Evolutionary conservation across 2,329 filamentous ascomycete species (phyloP).

Genomic region (Pseudocercospora fuligena): DNA sequence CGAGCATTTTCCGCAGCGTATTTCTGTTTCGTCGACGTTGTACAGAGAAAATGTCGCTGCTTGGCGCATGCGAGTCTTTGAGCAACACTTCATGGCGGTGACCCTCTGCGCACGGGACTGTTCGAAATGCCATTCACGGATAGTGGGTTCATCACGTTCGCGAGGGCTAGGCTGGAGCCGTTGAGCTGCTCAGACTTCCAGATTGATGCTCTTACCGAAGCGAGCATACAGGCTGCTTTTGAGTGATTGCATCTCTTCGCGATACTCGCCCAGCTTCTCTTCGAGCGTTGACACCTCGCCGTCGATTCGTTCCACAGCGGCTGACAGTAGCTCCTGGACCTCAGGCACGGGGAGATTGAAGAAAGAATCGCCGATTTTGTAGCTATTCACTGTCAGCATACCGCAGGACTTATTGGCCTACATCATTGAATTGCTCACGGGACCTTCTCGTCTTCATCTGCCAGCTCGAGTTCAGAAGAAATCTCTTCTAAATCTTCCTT

Average conservation of each 20-base stretch:
- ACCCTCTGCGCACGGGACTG: neutral
- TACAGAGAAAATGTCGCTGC: neutral
- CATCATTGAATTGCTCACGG: slow-evolving; percentile 65
- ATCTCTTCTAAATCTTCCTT: slow-evolving; percentile 98
- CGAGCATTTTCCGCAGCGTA: slow-evolving; percentile 1
- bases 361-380: slow-evolving; percentile 96
- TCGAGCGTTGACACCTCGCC: slow-evolving; percentile 76
- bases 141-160: neutral
- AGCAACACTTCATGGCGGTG: neutral
- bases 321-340: slow-evolving; percentile 81
- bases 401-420: slow-evolving; percentile 3
- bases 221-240: slow-evolving; percentile 93
- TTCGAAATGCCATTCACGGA: neutral
- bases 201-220: slow-evolving; percentile 95
- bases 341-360: slow-evolving; percentile 82
- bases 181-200: slow-evolving; percentile 66
- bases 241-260: slow-evolving; percentile 85
- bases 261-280: slow-evolving; percentile 73
- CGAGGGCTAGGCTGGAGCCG: neutral
- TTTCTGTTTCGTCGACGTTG: neutral
- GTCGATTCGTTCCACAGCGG: slow-evolving; percentile 74
- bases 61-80: neutral
- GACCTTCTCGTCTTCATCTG: slow-evolving; percentile 91
- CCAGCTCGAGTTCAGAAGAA: slow-evolving; percentile 86
- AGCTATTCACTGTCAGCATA: slow-evolving; percentile 59